Evolutionary conservation across 352 stramenopile genomes (phyloP).

Genomic region (Globisporangium alternatum): DNA sequence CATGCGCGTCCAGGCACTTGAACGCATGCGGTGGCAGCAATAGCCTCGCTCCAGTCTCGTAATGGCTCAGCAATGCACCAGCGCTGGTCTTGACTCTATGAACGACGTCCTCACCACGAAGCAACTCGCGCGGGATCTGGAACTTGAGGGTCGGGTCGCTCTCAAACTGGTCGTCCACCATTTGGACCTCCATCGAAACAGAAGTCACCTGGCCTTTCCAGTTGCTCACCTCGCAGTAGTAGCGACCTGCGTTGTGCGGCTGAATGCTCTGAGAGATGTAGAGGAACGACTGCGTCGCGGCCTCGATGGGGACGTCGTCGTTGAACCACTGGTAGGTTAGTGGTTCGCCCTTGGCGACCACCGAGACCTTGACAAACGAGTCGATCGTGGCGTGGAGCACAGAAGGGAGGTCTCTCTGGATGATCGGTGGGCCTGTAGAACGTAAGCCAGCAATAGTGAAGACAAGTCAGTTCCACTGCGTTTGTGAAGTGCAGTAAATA

Average conservation of each 20-base stretch:
- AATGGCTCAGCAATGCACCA: slow-evolving; percentile 34
- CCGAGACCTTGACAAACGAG: slow-evolving; percentile 42
- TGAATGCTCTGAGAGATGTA: slow-evolving; percentile 54
- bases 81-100: slow-evolving; percentile 33
- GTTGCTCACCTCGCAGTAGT: slow-evolving; percentile 62
- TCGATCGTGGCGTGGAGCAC: slow-evolving; percentile 37
- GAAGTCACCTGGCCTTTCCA: slow-evolving; percentile 36
- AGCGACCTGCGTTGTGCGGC: slow-evolving; percentile 50
- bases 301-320: slow-evolving; percentile 27
- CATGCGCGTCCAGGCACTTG: slow-evolving; percentile 33
- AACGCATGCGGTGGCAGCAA: slow-evolving; percentile 56
- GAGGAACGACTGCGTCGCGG: slow-evolving; percentile 42
- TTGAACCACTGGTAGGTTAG: slow-evolving; percentile 66
- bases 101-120: slow-evolving; percentile 18
- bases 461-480: background rate
- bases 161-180: slow-evolving; percentile 44
- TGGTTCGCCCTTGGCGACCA: slow-evolving; percentile 64
- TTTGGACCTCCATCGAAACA: slow-evolving; percentile 30
- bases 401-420: slow-evolving; percentile 43
- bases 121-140: slow-evolving; percentile 27
- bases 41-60: slow-evolving; percentile 27
- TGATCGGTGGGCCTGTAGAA: slow-evolving; percentile 29
- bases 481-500: background rate
- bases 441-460: background rate
- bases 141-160: slow-evolving; percentile 42